Conservation (phyloP, 106 monocot genomes). For the Narthecium ossifragum region DNA sequence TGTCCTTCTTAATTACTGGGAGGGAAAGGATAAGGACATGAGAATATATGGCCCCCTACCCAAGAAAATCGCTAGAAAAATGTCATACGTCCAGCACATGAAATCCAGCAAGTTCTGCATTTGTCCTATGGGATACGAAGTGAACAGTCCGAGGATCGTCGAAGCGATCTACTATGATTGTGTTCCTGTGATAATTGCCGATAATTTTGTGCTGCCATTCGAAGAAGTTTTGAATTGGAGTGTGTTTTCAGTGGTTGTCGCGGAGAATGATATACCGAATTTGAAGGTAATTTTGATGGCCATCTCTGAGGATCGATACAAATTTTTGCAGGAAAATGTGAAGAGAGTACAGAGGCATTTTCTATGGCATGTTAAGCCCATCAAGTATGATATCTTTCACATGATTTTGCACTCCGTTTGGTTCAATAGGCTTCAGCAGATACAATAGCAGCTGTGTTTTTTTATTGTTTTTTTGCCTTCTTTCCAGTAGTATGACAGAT, state of each 20-base stretch:
- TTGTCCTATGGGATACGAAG: slow-evolving; percentile 92
- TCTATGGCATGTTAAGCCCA: slow-evolving; percentile 72
- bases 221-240: slow-evolving; percentile 88
- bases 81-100: slow-evolving; percentile 81
- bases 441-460: slow-evolving; percentile 18
- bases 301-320: slow-evolving; percentile 47
- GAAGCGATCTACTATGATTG: slow-evolving; percentile 91
- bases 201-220: slow-evolving; percentile 61
- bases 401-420: slow-evolving; percentile 96
- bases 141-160: slow-evolving; percentile 94
- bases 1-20: slow-evolving; percentile 59
- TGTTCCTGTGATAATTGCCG: slow-evolving; percentile 66
- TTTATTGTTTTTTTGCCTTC: too few species aligned
- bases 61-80: slow-evolving; percentile 38
- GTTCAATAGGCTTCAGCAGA: slow-evolving; percentile 70
- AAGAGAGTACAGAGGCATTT: slow-evolving; percentile 81
- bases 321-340: slow-evolving; percentile 53
- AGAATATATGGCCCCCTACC: slow-evolving; percentile 72
- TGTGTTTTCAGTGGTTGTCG: slow-evolving; percentile 64
- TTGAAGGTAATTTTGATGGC: slow-evolving; percentile 56
- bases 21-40: slow-evolving; percentile 57
- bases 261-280: slow-evolving; percentile 84
- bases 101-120: slow-evolving; percentile 86
- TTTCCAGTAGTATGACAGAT: too few species aligned
- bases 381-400: slow-evolving; percentile 83